Percentiles rank a stretch among this genome's conserved stretches.
Evolutionary conservation across 2,329 filamentous ascomycete species (phyloP).

Genomic region (Verticillium dahliae): DNA sequence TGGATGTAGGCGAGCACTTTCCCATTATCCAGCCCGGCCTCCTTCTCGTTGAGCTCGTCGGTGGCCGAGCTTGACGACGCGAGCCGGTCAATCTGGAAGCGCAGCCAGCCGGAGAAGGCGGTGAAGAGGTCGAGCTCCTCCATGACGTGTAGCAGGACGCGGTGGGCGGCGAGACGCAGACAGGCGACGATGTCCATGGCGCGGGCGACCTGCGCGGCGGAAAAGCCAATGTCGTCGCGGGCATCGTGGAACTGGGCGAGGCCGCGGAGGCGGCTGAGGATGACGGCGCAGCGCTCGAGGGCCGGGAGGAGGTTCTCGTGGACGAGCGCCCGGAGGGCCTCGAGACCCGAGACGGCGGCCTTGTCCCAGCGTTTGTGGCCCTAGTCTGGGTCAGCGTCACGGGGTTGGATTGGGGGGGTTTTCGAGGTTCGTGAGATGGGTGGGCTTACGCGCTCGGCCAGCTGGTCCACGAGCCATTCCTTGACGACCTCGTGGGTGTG

Average conservation of each 20-base stretch:
- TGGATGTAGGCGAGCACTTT: conserved; percentile 74
- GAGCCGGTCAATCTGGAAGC: conserved; percentile 73
- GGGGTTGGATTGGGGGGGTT: not conserved
- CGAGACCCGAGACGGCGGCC: conserved; percentile 69
- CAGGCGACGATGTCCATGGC: conserved; percentile 67
- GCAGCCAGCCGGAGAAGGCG: conserved; percentile 78
- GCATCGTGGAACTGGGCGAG: conserved; percentile 73
- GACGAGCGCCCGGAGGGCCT: conserved; percentile 67
- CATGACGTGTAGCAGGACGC: conserved; percentile 62
- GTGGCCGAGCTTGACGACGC: conserved; percentile 52
- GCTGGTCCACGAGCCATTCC: conserved; percentile 83
- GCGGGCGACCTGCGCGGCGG: conserved; percentile 53
- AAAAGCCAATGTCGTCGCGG: conserved; percentile 60
- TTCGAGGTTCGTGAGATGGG: not conserved
- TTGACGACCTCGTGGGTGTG: conserved; percentile 68
- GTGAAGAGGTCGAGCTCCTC: conserved; percentile 73
- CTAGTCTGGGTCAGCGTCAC: conserved; percentile 31
- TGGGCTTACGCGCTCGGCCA: conserved; percentile 64
- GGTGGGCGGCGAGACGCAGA: conserved; percentile 69
- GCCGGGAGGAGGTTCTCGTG: conserved; percentile 88
- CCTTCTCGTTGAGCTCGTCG: conserved; percentile 72
- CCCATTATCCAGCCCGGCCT: conserved; percentile 66
- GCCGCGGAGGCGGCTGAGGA: conserved; percentile 76
- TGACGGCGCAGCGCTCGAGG: conserved; percentile 73
- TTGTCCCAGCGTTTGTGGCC: conserved; percentile 96